phyloP scores from a whole-genome alignment of 768 basidiomycete species.

The Suillus bovinus region DNA sequence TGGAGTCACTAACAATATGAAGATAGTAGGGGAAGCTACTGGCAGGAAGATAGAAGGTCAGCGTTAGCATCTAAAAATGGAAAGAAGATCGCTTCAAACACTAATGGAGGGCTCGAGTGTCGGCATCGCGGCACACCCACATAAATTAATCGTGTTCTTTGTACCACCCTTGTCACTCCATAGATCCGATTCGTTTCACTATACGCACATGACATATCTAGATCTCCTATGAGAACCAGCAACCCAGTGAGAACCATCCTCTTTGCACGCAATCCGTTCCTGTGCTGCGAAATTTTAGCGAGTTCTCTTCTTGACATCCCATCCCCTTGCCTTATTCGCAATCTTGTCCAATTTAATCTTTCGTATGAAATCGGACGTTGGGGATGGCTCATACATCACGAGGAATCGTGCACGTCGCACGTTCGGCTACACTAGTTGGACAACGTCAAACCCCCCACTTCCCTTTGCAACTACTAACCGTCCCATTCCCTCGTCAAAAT shows the following conservation, averaged over 20 bases:
- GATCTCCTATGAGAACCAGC: background rate
- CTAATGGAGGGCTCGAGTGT: too few species aligned
- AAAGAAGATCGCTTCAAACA: too few species aligned
- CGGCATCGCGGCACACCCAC: too few species aligned
- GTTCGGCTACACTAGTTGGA: constrained; percentile 16
- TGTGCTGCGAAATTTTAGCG: background rate
- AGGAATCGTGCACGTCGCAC: background rate
- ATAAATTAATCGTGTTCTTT: too few species aligned
- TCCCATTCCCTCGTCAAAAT: constrained; percentile 34
- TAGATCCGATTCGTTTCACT: background rate
- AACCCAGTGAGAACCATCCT: background rate
- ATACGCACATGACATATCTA: background rate
- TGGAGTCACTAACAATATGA: too few species aligned
- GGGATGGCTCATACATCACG: background rate
- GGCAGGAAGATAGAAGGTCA: too few species aligned
- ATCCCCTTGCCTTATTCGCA: background rate
- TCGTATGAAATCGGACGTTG: background rate
- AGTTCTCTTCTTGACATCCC: background rate
- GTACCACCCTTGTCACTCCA: background rate
- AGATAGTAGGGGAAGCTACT: too few species aligned
- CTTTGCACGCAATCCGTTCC: background rate
- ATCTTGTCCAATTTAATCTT: background rate
- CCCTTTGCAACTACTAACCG: constrained; percentile 29
- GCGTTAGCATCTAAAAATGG: too few species aligned
- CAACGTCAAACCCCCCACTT: constrained; percentile 29